These are phyloP conservation scores for Encephalitozoon hellem DNA, from an alignment of 371 early-diverging fungal genomes.

Conservation along the genomic window DNA sequence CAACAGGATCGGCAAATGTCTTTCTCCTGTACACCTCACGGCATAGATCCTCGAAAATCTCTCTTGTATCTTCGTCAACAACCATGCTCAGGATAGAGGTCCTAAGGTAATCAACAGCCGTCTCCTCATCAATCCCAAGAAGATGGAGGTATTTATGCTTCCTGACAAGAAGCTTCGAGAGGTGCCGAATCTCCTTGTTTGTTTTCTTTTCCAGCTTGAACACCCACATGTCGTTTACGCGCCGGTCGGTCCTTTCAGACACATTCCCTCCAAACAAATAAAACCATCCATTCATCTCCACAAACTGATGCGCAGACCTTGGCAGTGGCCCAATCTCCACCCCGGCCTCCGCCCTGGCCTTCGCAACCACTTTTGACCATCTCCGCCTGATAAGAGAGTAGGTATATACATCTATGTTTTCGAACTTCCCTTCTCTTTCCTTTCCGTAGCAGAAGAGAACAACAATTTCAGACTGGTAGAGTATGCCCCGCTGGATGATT, in stretches of 20 bases:
- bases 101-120: constrained; percentile 19
- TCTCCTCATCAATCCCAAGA: not conserved
- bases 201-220: constrained; percentile 1
- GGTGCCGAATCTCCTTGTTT: not conserved
- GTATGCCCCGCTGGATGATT: not conserved
- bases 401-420: constrained; percentile 2
- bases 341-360: not conserved
- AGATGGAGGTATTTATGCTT: constrained; percentile 20
- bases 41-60: constrained; percentile 12
- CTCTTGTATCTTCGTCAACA: not conserved
- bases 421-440: constrained; percentile 5
- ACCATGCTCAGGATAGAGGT: constrained; percentile 7
- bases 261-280: constrained; percentile 38
- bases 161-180: not conserved
- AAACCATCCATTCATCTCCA: not conserved
- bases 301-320: constrained; percentile 32
- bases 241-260: not conserved
- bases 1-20: not conserved
- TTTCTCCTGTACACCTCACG: constrained; percentile 5
- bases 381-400: not conserved
- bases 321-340: not conserved
- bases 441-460: constrained; percentile 15
- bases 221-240: constrained; percentile 29
- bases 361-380: not conserved
- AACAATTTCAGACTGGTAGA: not conserved